Percentiles rank a stretch among this genome's conserved stretches.
These are phyloP conservation scores for Paraleonurus japonicus DNA, from an alignment of 257 asterid species.

Conservation along the genomic window DNA sequence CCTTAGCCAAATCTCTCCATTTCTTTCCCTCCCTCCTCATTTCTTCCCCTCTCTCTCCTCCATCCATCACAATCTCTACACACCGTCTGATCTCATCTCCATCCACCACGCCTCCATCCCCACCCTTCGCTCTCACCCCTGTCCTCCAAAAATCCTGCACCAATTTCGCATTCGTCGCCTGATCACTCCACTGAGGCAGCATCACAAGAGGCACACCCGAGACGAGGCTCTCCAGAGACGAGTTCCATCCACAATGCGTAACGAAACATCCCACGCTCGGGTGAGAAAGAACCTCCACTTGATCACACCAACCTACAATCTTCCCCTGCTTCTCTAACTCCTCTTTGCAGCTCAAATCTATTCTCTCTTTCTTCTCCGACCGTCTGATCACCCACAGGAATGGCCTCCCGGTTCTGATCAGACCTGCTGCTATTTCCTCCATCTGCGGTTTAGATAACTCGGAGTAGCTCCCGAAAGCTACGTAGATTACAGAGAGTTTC, in stretches of 20 bases:
- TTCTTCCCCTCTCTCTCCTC: conserved; percentile 21
- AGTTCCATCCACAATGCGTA: conserved; percentile 67
- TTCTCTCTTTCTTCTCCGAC: neutral
- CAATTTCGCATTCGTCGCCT: conserved; percentile 45
- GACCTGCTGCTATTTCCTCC: conserved; percentile 41
- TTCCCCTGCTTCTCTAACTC: conserved; percentile 35
- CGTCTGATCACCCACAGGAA: conserved; percentile 48
- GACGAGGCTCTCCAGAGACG: conserved; percentile 41
- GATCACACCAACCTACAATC: conserved; percentile 47
- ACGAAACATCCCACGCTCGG: conserved; percentile 39
- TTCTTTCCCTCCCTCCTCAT: conserved; percentile 33
- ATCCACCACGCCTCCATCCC: conserved; percentile 29
- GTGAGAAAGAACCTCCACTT: conserved; percentile 46
- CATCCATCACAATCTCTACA: conserved; percentile 39
- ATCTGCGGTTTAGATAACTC: conserved; percentile 31
- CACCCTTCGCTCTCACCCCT: conserved; percentile 35
- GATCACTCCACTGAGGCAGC: conserved; percentile 55
- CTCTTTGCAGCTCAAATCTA: conserved; percentile 5
- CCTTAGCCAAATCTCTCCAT: conserved; percentile 44
- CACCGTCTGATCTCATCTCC: conserved; percentile 37
- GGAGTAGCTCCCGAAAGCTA: conserved; percentile 49
- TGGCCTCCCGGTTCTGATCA: conserved; percentile 34
- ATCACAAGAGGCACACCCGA: conserved; percentile 44
- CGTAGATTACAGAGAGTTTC: conserved; percentile 34
- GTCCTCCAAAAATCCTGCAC: conserved; percentile 48